phyloP scores from a whole-genome alignment of 805 yeast genomes.

The Wilhelminamyces savonicus region DNA sequence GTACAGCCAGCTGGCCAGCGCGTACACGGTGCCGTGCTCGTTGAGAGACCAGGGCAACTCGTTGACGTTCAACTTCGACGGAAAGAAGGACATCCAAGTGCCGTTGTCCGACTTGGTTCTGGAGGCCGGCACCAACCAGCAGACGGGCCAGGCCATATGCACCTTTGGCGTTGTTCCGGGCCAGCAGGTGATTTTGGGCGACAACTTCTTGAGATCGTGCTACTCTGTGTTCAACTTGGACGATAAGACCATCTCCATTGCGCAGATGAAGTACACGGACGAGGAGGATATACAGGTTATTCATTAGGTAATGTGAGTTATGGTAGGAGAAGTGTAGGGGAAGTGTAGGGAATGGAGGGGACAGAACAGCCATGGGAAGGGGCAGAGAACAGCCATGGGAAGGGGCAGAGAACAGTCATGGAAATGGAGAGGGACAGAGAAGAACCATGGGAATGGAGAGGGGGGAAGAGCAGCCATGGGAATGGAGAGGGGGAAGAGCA shows the following conservation, averaged over 20 bases:
- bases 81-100: slow-evolving; percentile 5
- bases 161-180: slow-evolving; percentile 5
- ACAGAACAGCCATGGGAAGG: too few species aligned
- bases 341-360: too few species aligned
- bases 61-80: slow-evolving; percentile 6
- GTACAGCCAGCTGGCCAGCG: slow-evolving; percentile 2
- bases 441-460: too few species aligned
- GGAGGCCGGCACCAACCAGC: slow-evolving; percentile 5
- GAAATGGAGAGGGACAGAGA: too few species aligned
- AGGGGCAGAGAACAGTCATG: too few species aligned
- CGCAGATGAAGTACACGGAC: slow-evolving; percentile 14
- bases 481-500: too few species aligned
- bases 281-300: slow-evolving; percentile 4
- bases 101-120: slow-evolving; percentile 8
- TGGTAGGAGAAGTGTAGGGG: too few species aligned
- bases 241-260: slow-evolving; percentile 17
- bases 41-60: slow-evolving; percentile 5
- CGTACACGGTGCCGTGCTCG: slow-evolving; percentile 10
- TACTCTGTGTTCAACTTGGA: slow-evolving; percentile 22
- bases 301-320: too few species aligned
- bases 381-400: too few species aligned
- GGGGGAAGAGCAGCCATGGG: too few species aligned
- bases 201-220: slow-evolving; percentile 20
- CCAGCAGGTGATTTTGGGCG: slow-evolving; percentile 14
- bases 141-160: slow-evolving; percentile 3